Percentiles rank a stretch among this genome's conserved stretches.
phyloP scores from a whole-genome alignment of 2,329 filamentous ascomycete genomes.

The Diaporthe destruens region DNA sequence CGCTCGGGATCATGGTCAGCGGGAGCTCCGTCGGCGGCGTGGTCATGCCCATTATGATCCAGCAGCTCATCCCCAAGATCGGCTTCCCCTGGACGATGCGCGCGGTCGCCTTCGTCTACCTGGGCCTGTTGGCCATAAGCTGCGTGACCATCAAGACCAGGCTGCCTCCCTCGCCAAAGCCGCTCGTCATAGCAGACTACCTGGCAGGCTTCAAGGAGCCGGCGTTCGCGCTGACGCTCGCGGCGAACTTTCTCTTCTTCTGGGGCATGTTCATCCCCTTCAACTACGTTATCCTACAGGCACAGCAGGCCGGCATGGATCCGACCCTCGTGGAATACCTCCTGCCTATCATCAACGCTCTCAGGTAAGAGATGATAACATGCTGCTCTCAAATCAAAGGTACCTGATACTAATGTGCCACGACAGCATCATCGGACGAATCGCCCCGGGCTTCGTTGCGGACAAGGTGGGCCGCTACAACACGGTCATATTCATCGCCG shows the following conservation, averaged over 20 bases:
- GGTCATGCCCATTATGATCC: slow-evolving; percentile 69
- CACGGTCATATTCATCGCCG: slow-evolving; percentile 60
- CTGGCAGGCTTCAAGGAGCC: slow-evolving; percentile 60
- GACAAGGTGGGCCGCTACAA: slow-evolving; percentile 57
- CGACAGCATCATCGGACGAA: slow-evolving; percentile 62
- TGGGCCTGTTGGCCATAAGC: slow-evolving; percentile 49
- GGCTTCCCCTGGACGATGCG: slow-evolving; percentile 58
- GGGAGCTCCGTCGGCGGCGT: slow-evolving; percentile 64
- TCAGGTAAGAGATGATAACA: slow-evolving; percentile 54
- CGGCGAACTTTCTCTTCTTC: slow-evolving; percentile 67
- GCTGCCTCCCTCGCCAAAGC: slow-evolving; percentile 51
- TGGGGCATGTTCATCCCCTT: slow-evolving; percentile 67
- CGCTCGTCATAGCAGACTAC: slow-evolving; percentile 62
- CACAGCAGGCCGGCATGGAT: slow-evolving; percentile 58
- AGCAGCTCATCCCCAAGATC: slow-evolving; percentile 62
- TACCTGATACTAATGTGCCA: background rate
- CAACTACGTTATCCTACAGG: slow-evolving; percentile 65
- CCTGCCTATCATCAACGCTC: slow-evolving; percentile 69
- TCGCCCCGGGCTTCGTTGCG: slow-evolving; percentile 62
- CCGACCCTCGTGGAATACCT: slow-evolving; percentile 59
- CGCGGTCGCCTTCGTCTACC: slow-evolving; percentile 53
- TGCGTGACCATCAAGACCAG: slow-evolving; percentile 52
- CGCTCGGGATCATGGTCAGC: slow-evolving; percentile 61
- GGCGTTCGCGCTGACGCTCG: slow-evolving; percentile 57
- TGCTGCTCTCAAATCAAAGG: background rate